Conservation (phyloP, 108 stramenopile species). For the Conticribra guillardii region DNA sequence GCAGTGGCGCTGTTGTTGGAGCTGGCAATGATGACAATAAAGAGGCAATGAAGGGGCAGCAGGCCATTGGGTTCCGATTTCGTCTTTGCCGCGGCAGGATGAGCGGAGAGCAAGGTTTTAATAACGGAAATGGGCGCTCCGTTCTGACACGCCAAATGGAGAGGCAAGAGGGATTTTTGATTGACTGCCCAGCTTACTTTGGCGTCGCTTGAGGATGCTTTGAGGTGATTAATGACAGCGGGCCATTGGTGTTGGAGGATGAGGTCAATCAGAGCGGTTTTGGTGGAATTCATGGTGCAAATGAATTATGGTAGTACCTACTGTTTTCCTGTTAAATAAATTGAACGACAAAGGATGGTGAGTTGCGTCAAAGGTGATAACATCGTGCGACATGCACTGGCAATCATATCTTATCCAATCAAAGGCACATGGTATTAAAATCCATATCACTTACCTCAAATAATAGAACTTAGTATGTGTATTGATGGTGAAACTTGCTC, state of each 20-base stretch:
- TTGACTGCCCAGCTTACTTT: not conserved
- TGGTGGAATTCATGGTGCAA: too few species aligned
- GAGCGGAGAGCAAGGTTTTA: slow-evolving; percentile 14
- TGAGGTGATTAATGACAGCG: not conserved
- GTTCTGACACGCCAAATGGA: not conserved
- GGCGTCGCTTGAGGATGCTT: not conserved
- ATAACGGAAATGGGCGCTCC: slow-evolving; percentile 22
- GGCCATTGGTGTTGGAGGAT: not conserved
- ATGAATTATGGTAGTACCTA: too few species aligned
- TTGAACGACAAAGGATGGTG: too few species aligned
- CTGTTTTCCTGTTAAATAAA: too few species aligned
- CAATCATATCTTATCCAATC: too few species aligned
- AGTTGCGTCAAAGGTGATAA: too few species aligned
- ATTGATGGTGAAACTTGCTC: too few species aligned
- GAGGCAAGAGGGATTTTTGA: not conserved
- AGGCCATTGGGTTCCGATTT: slow-evolving; percentile 3
- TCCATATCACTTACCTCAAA: too few species aligned
- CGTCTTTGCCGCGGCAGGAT: slow-evolving; percentile 6
- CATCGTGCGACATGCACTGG: too few species aligned
- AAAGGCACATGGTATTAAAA: too few species aligned
- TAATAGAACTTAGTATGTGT: too few species aligned
- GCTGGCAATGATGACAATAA: not conserved
- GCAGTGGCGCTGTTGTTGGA: too few species aligned
- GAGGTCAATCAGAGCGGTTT: not conserved
- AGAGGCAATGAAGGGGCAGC: slow-evolving; percentile 20